A percentile compares a stretch with the other conserved stretches of the same genome.
Conservation (phyloP, 2,329 filamentous ascomycete species). For the Talaromyces atroroseus region DNA sequence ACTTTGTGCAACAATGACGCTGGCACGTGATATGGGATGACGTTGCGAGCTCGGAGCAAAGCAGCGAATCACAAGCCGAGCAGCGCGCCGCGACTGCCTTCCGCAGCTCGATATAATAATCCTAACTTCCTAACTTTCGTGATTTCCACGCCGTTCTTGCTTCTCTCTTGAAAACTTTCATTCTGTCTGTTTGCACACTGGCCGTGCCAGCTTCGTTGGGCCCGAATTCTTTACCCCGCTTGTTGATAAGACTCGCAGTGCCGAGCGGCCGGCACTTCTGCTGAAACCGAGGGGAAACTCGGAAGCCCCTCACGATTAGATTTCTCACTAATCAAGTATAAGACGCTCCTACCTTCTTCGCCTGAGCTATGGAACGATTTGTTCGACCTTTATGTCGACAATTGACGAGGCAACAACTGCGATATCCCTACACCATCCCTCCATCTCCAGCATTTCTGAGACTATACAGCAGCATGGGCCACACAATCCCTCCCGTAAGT, state of each 20-base stretch:
- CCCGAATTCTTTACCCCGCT: background rate
- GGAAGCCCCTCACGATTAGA: background rate
- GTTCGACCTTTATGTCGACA: constrained; percentile 32
- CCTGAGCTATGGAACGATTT: constrained; percentile 28
- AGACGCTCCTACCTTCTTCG: background rate
- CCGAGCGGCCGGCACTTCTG: background rate
- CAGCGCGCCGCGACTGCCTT: constrained; percentile 1
- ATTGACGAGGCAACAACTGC: constrained; percentile 28
- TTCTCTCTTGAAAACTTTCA: background rate
- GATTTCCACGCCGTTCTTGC: background rate
- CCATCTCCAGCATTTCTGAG: constrained; percentile 24
- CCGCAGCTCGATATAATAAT: background rate
- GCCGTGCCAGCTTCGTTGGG: too few species aligned
- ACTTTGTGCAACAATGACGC: background rate
- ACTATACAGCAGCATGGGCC: constrained; percentile 38
- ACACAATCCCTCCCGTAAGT: constrained; percentile 36
- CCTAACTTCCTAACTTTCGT: background rate
- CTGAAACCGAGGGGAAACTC: background rate
- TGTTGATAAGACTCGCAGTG: background rate
- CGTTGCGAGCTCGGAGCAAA: constrained; percentile 4
- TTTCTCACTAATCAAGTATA: background rate
- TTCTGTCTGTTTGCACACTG: too few species aligned
- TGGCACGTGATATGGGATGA: constrained; percentile 5
- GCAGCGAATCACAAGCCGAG: constrained; percentile 1
- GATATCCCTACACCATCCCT: constrained; percentile 33